Evolutionary conservation across 2,329 filamentous ascomycete species (phyloP), one percentile per base, ranked within the genome.

Genomic region (Fusarium concolor): DNA sequence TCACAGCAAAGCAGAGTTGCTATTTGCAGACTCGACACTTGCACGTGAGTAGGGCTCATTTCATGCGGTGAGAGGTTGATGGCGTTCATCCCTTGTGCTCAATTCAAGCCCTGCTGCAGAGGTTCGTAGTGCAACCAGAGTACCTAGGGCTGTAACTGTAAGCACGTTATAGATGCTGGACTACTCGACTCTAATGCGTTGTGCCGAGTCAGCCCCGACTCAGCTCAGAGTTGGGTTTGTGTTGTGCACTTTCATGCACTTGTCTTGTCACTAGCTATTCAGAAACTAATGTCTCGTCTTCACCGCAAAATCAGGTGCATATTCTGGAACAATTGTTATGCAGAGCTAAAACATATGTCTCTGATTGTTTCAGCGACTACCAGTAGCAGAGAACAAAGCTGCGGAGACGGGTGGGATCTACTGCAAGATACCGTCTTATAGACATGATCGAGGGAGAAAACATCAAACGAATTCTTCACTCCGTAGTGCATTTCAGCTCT

Each of bases 1-100:
- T 39, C 54, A 52, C 44, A 38, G 42, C 26, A 45, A 43, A 41
- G 22, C 15, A 42, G 20, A 51, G 24, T 28, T 70, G 71, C 66
- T 71, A 70, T 71, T 65, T 66, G 45, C 47, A 68, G 64, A 64
- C 62, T 69, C 55, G 35, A 67, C n/a, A 14, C 20, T 66, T 42
- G 70, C 71, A 71, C 66, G 66, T 64, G 70, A 68, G 57, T 58
- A 41, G 47, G 46, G 65, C 70, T 52, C 39, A 47, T 33, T 51
- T 49, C 42, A 61, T 70, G 71, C 53, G 20, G 71, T 71, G 71
- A 35, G 60, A 68, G 63, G 60, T 58, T 54, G 68, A 73, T 73
- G 71, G 71, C 66, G 71, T 73, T 56, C 53, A 31, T 59, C 53
- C 53, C 57, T 65, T 66, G 56, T 66, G 60, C 18, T 39, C 17